Percentiles rank a stretch among this genome's conserved stretches.
These are phyloP conservation scores for Starmerella asiatica DNA, from an alignment of 805 yeast species.

Conservation along the genomic window DNA sequence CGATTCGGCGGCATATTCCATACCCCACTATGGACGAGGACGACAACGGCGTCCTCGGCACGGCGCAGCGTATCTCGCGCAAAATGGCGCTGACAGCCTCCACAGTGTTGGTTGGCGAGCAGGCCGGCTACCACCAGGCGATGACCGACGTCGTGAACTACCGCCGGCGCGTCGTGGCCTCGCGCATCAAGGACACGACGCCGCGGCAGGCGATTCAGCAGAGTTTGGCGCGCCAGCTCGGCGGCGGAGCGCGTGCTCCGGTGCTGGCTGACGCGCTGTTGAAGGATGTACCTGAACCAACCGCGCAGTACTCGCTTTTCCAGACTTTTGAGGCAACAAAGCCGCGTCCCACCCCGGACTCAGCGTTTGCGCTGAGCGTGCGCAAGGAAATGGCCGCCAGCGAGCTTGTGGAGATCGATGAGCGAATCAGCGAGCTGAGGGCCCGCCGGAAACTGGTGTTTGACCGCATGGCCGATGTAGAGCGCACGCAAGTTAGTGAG, in stretches of 20 bases:
- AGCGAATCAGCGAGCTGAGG: slow-evolving; percentile 39
- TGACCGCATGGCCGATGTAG: slow-evolving; percentile 45
- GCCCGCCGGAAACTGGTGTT: slow-evolving; percentile 41
- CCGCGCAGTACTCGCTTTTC: slow-evolving; percentile 37
- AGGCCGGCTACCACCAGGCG: slow-evolving; percentile 14
- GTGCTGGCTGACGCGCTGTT: slow-evolving; percentile 48
- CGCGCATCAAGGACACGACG: slow-evolving; percentile 11
- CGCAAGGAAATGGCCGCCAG: slow-evolving; percentile 50
- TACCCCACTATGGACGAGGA: slow-evolving; percentile 22
- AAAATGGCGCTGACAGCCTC: slow-evolving; percentile 30
- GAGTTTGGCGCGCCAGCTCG: slow-evolving; percentile 18
- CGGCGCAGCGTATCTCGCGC: slow-evolving; percentile 30
- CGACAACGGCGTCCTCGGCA: slow-evolving; percentile 24
- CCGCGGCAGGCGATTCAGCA: slow-evolving; percentile 13
- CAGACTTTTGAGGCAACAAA: slow-evolving; percentile 51
- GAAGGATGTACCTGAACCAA: slow-evolving; percentile 36
- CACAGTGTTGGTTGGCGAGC: slow-evolving; percentile 19
- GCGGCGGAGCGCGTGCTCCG: slow-evolving; percentile 31
- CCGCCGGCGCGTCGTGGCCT: slow-evolving; percentile 12
- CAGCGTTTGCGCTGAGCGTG: slow-evolving; percentile 38
- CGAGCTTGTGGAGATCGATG: slow-evolving; percentile 54
- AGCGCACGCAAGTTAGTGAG: slow-evolving; percentile 39
- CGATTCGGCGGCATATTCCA: too few relatives aligned
- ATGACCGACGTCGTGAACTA: slow-evolving; percentile 15
- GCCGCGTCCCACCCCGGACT: slow-evolving; percentile 26